Conservation (phyloP, 1,139 yeast genomes). For the Candida sp. region DNA sequence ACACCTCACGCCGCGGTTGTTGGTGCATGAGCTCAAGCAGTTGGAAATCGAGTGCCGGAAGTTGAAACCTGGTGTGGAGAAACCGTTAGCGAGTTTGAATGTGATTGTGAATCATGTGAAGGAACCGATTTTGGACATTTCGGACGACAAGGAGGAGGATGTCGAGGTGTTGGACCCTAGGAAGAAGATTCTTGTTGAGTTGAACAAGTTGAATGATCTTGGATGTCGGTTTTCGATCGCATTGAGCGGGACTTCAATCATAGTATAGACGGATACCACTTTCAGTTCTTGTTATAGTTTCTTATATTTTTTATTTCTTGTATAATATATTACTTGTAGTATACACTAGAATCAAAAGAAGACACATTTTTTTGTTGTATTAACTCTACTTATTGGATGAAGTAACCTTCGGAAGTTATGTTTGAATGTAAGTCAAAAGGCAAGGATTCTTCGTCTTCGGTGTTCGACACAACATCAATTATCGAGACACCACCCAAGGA, state of each 20-base stretch:
- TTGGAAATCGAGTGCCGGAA: conserved; percentile 27
- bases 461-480: conserved; percentile 43
- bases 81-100: conserved; percentile 51
- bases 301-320: neutral
- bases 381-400: conserved; percentile 43
- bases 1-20: conserved; percentile 71
- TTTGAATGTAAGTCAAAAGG: conserved; percentile 75
- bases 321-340: conserved; percentile 5
- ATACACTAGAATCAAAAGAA: neutral
- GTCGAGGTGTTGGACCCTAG: conserved; percentile 54
- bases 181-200: conserved; percentile 45
- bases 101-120: conserved; percentile 77
- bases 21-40: conserved; percentile 59
- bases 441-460: conserved; percentile 52
- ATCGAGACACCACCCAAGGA: conserved; percentile 48
- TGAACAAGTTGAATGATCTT: conserved; percentile 46
- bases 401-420: conserved; percentile 65
- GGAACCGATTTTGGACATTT: conserved; percentile 37
- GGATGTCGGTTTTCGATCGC: conserved; percentile 55
- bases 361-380: neutral
- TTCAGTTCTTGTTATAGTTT: conserved; percentile 9
- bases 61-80: conserved; percentile 12
- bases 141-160: conserved; percentile 14
- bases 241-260: conserved; percentile 50
- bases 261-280: conserved; percentile 8